A percentile compares a stretch with the other conserved stretches of the same genome.
These are phyloP conservation scores for Fusarium concolor DNA, from an alignment of 2,329 filamentous ascomycete species.

Conservation along the genomic window DNA sequence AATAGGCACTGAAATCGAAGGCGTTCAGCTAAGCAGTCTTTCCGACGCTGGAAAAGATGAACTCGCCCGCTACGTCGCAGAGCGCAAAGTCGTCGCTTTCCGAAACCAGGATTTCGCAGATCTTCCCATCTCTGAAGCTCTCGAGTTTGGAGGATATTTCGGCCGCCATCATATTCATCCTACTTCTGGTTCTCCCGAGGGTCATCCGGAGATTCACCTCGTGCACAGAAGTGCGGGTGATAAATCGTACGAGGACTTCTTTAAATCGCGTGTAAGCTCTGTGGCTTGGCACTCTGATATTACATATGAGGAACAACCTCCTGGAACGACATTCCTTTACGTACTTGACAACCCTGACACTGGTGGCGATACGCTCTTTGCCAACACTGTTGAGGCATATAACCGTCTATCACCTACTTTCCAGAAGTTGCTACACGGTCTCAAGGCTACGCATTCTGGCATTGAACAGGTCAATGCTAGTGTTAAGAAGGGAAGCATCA, in stretches of 20 bases:
- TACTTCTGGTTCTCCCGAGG: conserved; percentile 78
- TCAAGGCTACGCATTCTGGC: conserved; percentile 84
- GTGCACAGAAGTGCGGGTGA: conserved; percentile 75
- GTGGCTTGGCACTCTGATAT: conserved; percentile 93
- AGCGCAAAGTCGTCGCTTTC: conserved; percentile 84
- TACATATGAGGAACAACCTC: conserved; percentile 88
- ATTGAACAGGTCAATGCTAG: conserved; percentile 82
- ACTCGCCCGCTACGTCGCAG: conserved; percentile 78
- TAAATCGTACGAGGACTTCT: conserved; percentile 67
- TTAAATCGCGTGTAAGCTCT: conserved; percentile 77
- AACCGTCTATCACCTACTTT: conserved; percentile 82
- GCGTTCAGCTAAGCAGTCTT: conserved; percentile 77
- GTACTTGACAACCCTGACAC: conserved; percentile 83
- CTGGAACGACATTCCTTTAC: conserved; percentile 90
- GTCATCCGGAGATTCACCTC: conserved; percentile 80
- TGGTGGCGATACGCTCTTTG: conserved; percentile 88
- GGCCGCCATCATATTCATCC: conserved; percentile 86
- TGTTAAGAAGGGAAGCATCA: conserved; percentile 73
- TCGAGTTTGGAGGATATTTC: conserved; percentile 79
- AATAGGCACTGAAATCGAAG: conserved; percentile 78
- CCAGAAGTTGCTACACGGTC: conserved; percentile 81
- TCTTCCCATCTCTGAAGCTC: conserved; percentile 75
- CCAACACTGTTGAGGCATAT: conserved; percentile 84
- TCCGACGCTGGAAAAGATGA: conserved; percentile 78
- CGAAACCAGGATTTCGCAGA: conserved; percentile 79